Base-by-base conservation (phyloP, 208 protist genomes). In the Polymyxa betae region DNA sequence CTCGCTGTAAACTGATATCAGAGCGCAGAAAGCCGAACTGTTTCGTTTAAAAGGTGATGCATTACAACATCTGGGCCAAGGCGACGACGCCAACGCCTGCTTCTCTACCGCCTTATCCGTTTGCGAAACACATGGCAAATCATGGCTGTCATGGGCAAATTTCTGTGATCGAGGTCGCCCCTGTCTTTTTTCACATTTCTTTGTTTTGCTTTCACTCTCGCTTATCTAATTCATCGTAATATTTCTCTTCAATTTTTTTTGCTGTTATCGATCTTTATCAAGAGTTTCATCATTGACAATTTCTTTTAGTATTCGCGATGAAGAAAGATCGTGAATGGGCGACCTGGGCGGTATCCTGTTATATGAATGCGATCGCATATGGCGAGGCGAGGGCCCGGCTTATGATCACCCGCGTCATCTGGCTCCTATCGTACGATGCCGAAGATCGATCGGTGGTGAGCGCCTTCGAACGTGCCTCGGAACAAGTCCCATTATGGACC, bases 61-160 rank as follows among this genome's bases (percentile, higher is more conserved):
- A 32, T 44, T 92, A 40, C 90, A 93, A 29, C 91, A 92, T 44
- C 78, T 93, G n/a, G 91, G 90, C 38, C 87, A 90, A 29, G 90
- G 90, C 49, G 89, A 92, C 91, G 89, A 92, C n/a, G 52, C 43
- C 32, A 66, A 92, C 32, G 1, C 87, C 35, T 78, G 88, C 45
- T 89, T 93, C 46, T 52, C 87, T 35, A 88, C 90, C 10, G 89
- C 91, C 32, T 32, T 94, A n/a, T 38, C 1, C 1, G 88, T 91
- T n/a, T 29, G 89, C 90, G 40, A 93, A 24, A 54, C 35, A 0
- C 41, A 88, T 24, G 88, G 91, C 29, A 64, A 89, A n/a, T 90
- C 38, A 0, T 94, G 93, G 93, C 64, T 94, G 35, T 41, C 60
- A 20, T 94, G 93, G 93, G 93, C 60, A 35, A 38, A 82, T 29